Percentiles rank a stretch among this genome's conserved stretches.
phyloP scores from a whole-genome alignment of 257 asterid genomes.

The Petunia secreta region DNA sequence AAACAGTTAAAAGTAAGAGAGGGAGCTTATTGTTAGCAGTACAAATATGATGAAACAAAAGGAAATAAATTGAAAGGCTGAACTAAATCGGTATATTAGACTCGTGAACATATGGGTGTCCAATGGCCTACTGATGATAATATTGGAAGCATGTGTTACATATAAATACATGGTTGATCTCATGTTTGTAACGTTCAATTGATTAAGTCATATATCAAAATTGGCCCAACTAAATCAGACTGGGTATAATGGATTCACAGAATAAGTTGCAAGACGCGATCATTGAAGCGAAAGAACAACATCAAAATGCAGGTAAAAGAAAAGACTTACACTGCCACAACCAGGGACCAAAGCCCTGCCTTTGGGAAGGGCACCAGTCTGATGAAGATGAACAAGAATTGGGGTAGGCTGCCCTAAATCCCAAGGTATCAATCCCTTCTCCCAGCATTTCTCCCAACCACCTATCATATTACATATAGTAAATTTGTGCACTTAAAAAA shows the following conservation, averaged over 20 bases:
- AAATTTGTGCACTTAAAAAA: background rate
- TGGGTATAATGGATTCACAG: background rate
- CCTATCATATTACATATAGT: conserved; percentile 35
- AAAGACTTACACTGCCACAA: conserved; percentile 73
- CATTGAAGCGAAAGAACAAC: background rate
- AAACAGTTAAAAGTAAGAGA: conserved; percentile 4
- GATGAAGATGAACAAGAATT: conserved; percentile 65
- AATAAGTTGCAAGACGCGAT: background rate
- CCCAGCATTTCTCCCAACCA: conserved; percentile 86
- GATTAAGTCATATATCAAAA: background rate
- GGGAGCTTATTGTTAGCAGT: background rate
- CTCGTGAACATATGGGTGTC: background rate
- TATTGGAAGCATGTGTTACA: background rate
- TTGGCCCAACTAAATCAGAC: background rate
- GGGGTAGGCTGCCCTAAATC: conserved; percentile 88
- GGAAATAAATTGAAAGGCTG: background rate
- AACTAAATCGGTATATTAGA: background rate
- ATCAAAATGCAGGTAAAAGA: background rate
- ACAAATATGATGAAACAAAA: background rate
- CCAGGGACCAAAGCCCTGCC: conserved; percentile 91
- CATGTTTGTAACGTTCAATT: background rate
- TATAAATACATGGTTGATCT: conserved; percentile 8
- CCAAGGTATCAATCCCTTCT: conserved; percentile 84
- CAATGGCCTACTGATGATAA: background rate
- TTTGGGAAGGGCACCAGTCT: conserved; percentile 63